Evolutionary conservation across 2,329 filamentous ascomycete genomes (phyloP).

Genomic region (Colletotrichum lupini): DNA sequence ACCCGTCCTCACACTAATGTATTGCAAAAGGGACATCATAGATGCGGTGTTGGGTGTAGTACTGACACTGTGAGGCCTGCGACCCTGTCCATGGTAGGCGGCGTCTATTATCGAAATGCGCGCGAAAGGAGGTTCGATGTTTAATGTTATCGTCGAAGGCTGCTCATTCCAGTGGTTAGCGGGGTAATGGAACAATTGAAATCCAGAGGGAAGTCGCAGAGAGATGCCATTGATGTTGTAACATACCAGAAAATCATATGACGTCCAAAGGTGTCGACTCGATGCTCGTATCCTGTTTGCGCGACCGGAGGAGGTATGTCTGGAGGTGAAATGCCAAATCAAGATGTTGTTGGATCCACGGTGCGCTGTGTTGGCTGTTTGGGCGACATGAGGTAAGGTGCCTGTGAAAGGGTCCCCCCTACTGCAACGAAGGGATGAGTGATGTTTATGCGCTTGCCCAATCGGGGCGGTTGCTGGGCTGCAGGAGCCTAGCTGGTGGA

Average conservation of each 20-base stretch:
- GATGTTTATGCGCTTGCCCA: conserved; percentile 36
- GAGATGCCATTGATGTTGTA: background rate
- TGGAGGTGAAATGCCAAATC: background rate
- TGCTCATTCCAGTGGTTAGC: conserved; percentile 54
- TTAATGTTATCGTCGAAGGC: conserved; percentile 26
- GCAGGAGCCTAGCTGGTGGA: conserved; percentile 11
- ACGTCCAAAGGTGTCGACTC: background rate
- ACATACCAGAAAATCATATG: conserved; percentile 21
- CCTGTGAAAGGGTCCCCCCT: conserved; percentile 27
- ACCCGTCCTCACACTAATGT: conserved; percentile 40
- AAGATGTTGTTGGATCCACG: conserved; percentile 1
- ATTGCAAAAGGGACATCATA: conserved; percentile 36
- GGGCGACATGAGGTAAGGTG: conserved; percentile 19
- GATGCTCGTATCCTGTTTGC: background rate
- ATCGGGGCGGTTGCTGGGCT: conserved; percentile 36
- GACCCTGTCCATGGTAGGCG: conserved; percentile 29
- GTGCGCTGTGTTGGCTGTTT: conserved; percentile 25
- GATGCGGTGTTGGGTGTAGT: conserved; percentile 10
- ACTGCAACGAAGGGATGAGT: conserved; percentile 10
- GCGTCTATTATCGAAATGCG: conserved; percentile 12
- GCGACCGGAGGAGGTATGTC: background rate
- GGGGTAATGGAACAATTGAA: conserved; percentile 47
- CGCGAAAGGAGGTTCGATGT: conserved; percentile 27
- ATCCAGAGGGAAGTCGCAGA: background rate
- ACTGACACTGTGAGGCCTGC: conserved; percentile 37